These are phyloP conservation scores for Brasilioporus rufonigricans DNA, from an alignment of 768 basidiomycete species.

Conservation along the genomic window DNA sequence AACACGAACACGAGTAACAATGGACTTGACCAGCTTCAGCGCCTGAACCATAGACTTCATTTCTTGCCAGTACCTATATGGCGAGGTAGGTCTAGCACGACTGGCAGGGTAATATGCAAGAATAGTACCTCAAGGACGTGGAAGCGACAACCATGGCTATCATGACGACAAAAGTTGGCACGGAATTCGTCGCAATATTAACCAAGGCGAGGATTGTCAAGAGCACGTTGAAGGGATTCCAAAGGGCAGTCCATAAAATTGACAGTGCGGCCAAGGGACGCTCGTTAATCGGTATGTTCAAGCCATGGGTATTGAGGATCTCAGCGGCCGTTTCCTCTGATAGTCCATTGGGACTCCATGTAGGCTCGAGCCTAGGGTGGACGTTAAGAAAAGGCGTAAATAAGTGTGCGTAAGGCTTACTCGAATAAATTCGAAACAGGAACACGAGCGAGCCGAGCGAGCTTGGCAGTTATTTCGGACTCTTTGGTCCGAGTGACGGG, in stretches of 20 bases:
- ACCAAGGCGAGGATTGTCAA: conserved; percentile 30
- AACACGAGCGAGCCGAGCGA: conserved; percentile 28
- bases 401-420: conserved; percentile 9
- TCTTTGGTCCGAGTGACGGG: conserved; percentile 15
- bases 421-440: conserved; percentile 23
- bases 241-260: conserved; percentile 32
- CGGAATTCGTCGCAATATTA: conserved; percentile 33
- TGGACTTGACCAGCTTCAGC: conserved; percentile 32
- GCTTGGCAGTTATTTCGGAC: conserved; percentile 18
- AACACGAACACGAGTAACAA: conserved; percentile 33
- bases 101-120: background rate
- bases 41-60: conserved; percentile 35
- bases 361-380: conserved; percentile 24
- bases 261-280: conserved; percentile 29
- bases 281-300: conserved; percentile 30
- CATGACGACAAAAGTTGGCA: conserved; percentile 35
- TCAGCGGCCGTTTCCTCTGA: conserved; percentile 18
- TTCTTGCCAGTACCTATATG: conserved; percentile 32
- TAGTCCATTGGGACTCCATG: conserved; percentile 26
- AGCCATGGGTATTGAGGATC: conserved; percentile 23
- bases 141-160: conserved; percentile 36
- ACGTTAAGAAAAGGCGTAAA: background rate
- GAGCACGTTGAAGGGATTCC: conserved; percentile 36
- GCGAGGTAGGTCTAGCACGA: background rate
- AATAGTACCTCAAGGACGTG: conserved; percentile 28